Evolutionary conservation across 768 basidiomycete species (phyloP), one percentile per base, ranked within the genome.

Genomic region (Cytidiella melzeri): DNA sequence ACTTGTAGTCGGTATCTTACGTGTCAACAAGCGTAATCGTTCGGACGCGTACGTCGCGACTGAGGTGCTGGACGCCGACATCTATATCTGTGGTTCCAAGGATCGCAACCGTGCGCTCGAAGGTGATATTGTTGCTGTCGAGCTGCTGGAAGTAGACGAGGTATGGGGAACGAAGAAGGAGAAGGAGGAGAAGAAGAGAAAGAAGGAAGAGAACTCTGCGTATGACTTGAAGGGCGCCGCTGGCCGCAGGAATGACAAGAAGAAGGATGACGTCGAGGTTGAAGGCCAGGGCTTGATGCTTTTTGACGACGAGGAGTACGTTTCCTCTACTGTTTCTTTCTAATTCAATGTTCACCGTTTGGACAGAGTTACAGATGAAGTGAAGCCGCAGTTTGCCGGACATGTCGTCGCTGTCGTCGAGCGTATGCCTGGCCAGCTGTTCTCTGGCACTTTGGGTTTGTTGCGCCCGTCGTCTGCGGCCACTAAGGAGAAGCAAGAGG

Each of bases 401-500:
- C 96, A 99, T 66, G 94, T 99, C 55, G 96, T 99, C 13, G 96
- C 96, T n/a, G 96, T 99, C 52, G 94, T 99, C 34, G 96, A 99
- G 67, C 83, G 96, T 44, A 97, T 97, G 91, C 95, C 95, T 6
- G 94, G 95, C 3, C 96, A 99, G 62, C 81, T 98, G 43, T 99
- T 98, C 73, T 95, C 93, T 26, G 96, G 96, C 12, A 97, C 93
- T 41, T 80, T 99, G 3, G 96, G 95, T 45, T 81, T 97, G 26
- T 75, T 97, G 21, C 87, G 95, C 25, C 95, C 95, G 4, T 96
- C 93, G 20, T 95, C 92, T 43, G 93, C 92, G 39, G 95, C 94
- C 1, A 97, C 95, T 25, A 97, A 97, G 66, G 95, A 97, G 72
- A 97, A 97, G 67, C 94, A 98, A 64, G 95, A 98, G 55, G 92